phyloP scores from a whole-genome alignment of 108 stramenopile species.

The Aureococcus anophagefferens region DNA sequence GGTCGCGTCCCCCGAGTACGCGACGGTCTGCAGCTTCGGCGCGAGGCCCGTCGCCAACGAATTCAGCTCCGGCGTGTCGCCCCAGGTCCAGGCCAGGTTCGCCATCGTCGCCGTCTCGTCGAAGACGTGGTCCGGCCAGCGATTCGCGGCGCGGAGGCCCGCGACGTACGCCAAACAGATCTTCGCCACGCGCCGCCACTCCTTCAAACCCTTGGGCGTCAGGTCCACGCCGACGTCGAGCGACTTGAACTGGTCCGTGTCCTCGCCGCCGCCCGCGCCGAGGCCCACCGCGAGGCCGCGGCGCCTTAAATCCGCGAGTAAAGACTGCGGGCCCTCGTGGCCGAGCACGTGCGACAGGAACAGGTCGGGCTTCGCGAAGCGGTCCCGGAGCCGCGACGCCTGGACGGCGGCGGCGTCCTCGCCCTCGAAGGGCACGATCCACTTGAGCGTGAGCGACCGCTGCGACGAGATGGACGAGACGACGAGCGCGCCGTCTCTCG shows the following conservation, averaged over 20 bases:
- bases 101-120: not conserved
- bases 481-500: not conserved
- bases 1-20: too few species aligned
- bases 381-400: not conserved
- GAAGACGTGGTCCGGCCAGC: slow-evolving; percentile 56
- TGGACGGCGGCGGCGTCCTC: too few species aligned
- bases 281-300: slow-evolving; percentile 68
- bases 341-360: slow-evolving; percentile 70
- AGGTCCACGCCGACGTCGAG: slow-evolving; percentile 68
- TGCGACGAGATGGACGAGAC: not conserved
- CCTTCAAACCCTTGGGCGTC: slow-evolving; percentile 57
- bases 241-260: slow-evolving; percentile 61
- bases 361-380: slow-evolving; percentile 25
- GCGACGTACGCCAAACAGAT: slow-evolving; percentile 60
- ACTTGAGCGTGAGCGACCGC: not conserved
- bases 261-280: slow-evolving; percentile 40
- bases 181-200: slow-evolving; percentile 53
- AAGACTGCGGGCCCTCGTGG: slow-evolving; percentile 72
- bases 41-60: not conserved
- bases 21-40: not conserved
- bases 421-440: not conserved
- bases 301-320: slow-evolving; percentile 63
- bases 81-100: not conserved
- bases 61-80: not conserved
- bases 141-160: slow-evolving; percentile 44